Base-by-base conservation (phyloP, 139 green algal species). In the Bryopsis sp. region DNA sequence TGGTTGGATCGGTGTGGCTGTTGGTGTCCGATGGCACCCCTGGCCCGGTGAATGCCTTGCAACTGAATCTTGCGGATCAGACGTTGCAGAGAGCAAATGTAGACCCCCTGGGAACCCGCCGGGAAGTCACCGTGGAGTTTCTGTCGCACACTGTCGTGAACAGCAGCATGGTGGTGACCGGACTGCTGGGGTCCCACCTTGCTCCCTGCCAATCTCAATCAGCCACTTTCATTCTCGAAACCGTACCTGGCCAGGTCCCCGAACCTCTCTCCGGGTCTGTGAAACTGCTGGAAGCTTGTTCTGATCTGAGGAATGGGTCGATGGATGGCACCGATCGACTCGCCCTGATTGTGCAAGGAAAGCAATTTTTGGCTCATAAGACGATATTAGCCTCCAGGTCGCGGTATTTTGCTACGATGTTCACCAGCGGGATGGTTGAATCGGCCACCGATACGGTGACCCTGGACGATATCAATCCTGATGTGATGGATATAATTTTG, bases 401-500 rank as follows among this genome's bases (percentile, higher is more conserved):
- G 8, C 4, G 6, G 8, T 65, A 46, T 22, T 65, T 65, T 33
- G 3, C 31, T 33, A 39, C 15, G 43, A 65, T 65, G 58, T 65
- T 65, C 31, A 5, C 5, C 28, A 47, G 39, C 39, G 58, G 58
- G 3, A 65, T 65, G 58, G 28, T 65, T 15, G 58, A 65, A 26
- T 39, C 58, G 31, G 58, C 43, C 6, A 33, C 39, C 43, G 43
- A 65, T 65, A 33, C 43, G 58, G 58, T 65, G 28, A 24, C 7
- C 5, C n/a, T 65, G 58, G 31, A 39, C 31, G 58, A 65, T 65
- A 15, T 65, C 7, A 6, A 39, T 22, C 7, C 58, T 3, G 39
- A 5, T 39, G 58, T 65, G 58, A 65, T 65, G 58, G 58, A 65
- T 31, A 43, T 65, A n/a, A 43, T 65, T 65, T 65, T 65, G 58